Evolutionary conservation across 1,139 yeast genomes (phyloP).

Genomic region (Geotrichum candidum): DNA sequence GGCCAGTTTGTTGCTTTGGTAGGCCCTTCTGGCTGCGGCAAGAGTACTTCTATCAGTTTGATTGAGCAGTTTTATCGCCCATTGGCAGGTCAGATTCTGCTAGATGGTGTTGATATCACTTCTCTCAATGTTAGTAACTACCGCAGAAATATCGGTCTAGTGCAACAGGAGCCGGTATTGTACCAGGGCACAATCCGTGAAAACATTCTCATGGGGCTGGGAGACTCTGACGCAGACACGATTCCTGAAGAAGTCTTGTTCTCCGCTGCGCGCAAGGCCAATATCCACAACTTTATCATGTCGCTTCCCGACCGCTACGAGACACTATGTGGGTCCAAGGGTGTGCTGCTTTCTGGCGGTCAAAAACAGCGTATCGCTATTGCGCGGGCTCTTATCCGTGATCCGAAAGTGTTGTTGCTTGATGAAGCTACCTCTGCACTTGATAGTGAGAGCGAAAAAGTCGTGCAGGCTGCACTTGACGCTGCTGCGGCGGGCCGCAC

Average conservation of each 20-base stretch:
- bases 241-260: slow-evolving; percentile 58
- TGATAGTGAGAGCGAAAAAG: slow-evolving; percentile 75
- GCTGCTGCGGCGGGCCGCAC: slow-evolving; percentile 65
- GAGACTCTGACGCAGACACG: slow-evolving; percentile 36
- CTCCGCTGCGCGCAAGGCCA: slow-evolving; percentile 70
- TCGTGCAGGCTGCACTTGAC: slow-evolving; percentile 59
- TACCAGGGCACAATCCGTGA: slow-evolving; percentile 85
- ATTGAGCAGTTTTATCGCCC: slow-evolving; percentile 79
- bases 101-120: slow-evolving; percentile 69
- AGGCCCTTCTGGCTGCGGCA: slow-evolving; percentile 95
- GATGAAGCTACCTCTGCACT: slow-evolving; percentile 82
- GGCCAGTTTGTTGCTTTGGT: slow-evolving; percentile 91
- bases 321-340: slow-evolving; percentile 76
- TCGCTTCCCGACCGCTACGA: slow-evolving; percentile 78
- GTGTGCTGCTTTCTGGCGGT: slow-evolving; percentile 79
- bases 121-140: slow-evolving; percentile 63
- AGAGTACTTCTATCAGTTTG: slow-evolving; percentile 83
- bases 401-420: slow-evolving; percentile 58
- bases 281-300: slow-evolving; percentile 69
- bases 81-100: slow-evolving; percentile 51
- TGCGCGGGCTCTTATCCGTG: slow-evolving; percentile 67
- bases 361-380: slow-evolving; percentile 75
- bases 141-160: slow-evolving; percentile 72
- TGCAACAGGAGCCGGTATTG: slow-evolving; percentile 74
- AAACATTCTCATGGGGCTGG: slow-evolving; percentile 45